Evolutionary conservation across 1,139 yeast species (phyloP).

Genomic region (Kodamaea sp.): DNA sequence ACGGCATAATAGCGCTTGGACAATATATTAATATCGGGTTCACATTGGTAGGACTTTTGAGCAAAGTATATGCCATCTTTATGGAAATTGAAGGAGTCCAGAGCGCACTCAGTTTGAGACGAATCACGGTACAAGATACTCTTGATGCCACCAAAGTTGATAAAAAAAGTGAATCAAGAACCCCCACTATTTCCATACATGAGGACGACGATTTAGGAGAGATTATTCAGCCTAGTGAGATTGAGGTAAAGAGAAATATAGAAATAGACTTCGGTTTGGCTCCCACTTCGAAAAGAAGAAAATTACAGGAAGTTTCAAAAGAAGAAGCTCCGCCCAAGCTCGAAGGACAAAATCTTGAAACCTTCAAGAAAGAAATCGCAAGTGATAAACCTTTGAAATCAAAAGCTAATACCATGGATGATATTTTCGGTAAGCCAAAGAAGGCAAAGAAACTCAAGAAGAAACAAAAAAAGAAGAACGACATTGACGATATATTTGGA

Average conservation of each 20-base stretch:
- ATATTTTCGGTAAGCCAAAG: conserved; percentile 23
- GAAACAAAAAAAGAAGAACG: conserved; percentile 47
- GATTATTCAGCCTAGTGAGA: conserved; percentile 14
- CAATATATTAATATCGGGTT: conserved; percentile 79
- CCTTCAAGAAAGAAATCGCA: background rate
- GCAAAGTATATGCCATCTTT: conserved; percentile 45
- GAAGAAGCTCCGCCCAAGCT: background rate
- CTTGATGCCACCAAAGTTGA: too few relatives aligned
- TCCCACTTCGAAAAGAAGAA: background rate
- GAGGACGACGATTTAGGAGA: conserved; percentile 36
- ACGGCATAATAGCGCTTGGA: conserved; percentile 70
- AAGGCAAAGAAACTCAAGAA: conserved; percentile 20
- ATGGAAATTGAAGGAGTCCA: conserved; percentile 23
- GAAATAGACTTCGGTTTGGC: background rate
- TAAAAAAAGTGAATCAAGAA: too few relatives aligned
- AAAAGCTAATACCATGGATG: conserved; percentile 14
- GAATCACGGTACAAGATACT: conserved; percentile 1
- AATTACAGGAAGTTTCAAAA: background rate
- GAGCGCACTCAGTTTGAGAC: conserved; percentile 2
- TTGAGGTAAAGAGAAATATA: background rate
- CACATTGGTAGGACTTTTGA: conserved; percentile 59
- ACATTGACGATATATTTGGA: conserved; percentile 64
- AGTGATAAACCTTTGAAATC: background rate
- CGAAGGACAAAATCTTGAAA: background rate
- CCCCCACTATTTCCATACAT: too few relatives aligned